Base-by-base conservation (phyloP, 768 basidiomycete genomes). In the Naganishia randhawae region DNA sequence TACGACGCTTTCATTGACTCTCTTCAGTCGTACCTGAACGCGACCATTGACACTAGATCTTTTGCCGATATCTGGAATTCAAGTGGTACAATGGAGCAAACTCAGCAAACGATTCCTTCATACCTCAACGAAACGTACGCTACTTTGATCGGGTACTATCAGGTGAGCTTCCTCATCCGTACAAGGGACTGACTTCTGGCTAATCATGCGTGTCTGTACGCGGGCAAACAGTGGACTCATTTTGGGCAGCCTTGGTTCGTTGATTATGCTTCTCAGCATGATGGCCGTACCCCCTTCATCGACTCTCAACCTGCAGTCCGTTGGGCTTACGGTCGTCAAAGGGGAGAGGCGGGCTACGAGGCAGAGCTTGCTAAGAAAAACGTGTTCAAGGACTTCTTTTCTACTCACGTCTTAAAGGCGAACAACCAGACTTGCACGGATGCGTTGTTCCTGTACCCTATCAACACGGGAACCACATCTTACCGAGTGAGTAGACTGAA, bases 361-460 rank as follows among this genome's bases (percentile, higher is more conserved):
- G 69, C 65, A 16, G 65, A 71, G 32, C 45, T 73, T 3, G 37
- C 27, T 3, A 66, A 68, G 35, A 73, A 76, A 62, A 64, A 66
- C 42, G 64, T 73, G 7, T 76, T 73, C 68, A 66, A 70, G 61
- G 68, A 70, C 3, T 74, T 73, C 53, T 66, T 76, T 50, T 64
- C 55, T 37, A 29, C 42, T 5, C 37, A 70, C 14, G 69, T 77
- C 8, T 50, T 72, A 22, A 63, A 41, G 32, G 62, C 63, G 41
- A 68, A 75, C 53, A 63, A 72, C 16, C 63, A 73, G 37, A 72
- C 73, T 11, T 76, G 77, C 67, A 73, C 74, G 16, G 69, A 75
- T 37, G 57, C 72, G 11, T 54, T 73, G 69, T 70, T 65, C 63
- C 61, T 72, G 45, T 39, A 54, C 29, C 72, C 73, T 33, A 63